These are phyloP conservation scores for Jaminaea rosea DNA, from an alignment of 1,284 basidiomycete genomes.

Conservation along the genomic window DNA sequence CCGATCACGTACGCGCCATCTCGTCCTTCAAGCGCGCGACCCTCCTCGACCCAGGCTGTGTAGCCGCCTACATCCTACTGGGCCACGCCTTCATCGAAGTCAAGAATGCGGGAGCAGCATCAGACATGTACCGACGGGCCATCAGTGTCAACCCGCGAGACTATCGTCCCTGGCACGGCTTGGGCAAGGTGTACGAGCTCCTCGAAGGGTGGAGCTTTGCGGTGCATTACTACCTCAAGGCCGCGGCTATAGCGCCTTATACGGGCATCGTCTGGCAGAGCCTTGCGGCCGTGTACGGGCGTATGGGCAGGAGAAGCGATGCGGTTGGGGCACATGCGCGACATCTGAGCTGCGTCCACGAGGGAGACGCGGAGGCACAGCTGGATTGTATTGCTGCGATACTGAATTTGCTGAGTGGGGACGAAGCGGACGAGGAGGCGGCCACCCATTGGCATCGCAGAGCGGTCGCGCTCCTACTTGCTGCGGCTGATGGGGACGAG, in stretches of 20 bases:
- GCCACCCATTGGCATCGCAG: constrained; percentile 1
- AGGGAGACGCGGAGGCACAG: too few species aligned
- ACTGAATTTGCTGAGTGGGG: too few species aligned
- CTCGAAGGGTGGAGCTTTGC: constrained; percentile 94
- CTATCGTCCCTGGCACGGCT: constrained; percentile 85
- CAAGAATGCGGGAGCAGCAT: constrained; percentile 97
- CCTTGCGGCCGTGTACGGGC: constrained; percentile 85
- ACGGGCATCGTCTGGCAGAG: constrained; percentile 94
- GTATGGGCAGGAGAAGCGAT: constrained; percentile 53
- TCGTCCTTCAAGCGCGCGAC: constrained; percentile 90
- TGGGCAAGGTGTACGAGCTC: constrained; percentile 94
- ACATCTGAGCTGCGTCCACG: constrained; percentile 38
- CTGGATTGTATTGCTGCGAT: too few species aligned
- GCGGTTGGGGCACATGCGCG: constrained; percentile 42
- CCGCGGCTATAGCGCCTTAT: constrained; percentile 78
- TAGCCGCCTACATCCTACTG: constrained; percentile 98
- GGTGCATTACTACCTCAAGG: constrained; percentile 90
- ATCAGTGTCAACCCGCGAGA: constrained; percentile 94
- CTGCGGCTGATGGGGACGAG: background rate
- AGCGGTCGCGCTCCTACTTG: background rate
- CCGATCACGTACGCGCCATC: constrained; percentile 90
- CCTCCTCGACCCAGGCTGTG: constrained; percentile 82
- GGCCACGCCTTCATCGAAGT: constrained; percentile 98
- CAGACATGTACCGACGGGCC: constrained; percentile 90
- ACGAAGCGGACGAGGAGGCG: too few species aligned